These are phyloP conservation scores for Penicillium goetzii DNA, from an alignment of 495 filamentous ascomycete species.

Conservation along the genomic window DNA sequence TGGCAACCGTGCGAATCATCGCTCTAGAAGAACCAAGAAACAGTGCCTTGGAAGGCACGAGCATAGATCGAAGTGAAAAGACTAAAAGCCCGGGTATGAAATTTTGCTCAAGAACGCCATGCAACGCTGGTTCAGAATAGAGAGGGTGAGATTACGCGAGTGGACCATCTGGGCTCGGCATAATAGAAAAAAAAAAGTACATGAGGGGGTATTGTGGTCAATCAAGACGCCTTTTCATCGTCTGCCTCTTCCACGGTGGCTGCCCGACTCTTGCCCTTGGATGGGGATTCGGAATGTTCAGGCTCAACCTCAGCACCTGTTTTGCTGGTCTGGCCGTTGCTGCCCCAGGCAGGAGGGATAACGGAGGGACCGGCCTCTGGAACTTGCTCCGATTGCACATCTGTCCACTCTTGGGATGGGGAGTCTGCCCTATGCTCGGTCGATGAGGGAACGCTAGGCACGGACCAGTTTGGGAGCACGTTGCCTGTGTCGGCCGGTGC, in stretches of 20 bases:
- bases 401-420: constrained; percentile 45
- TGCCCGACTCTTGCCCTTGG: constrained; percentile 52
- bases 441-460: constrained; percentile 18
- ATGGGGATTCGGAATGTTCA: constrained; percentile 18
- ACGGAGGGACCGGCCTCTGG: constrained; percentile 19
- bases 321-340: constrained; percentile 5
- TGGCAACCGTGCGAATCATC: not conserved
- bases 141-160: constrained; percentile 6
- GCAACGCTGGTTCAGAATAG: constrained; percentile 31
- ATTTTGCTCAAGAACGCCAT: constrained; percentile 39
- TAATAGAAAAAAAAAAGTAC: constrained; percentile 19
- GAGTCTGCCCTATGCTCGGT: constrained; percentile 29
- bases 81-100: constrained; percentile 36
- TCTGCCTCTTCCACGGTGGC: constrained; percentile 53
- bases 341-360: constrained; percentile 26
- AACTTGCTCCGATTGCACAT: constrained; percentile 34
- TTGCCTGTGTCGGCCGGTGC: not conserved
- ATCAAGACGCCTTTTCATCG: constrained; percentile 44
- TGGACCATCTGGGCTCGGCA: not conserved
- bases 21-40: not conserved
- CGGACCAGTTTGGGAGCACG: constrained; percentile 24
- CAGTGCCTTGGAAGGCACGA: not conserved
- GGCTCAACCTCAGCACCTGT: constrained; percentile 7
- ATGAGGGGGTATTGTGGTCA: constrained; percentile 2
- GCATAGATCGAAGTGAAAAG: constrained; percentile 9